Base-by-base conservation (phyloP, 2,329 filamentous ascomycete genomes). In the Curvularia lunata region DNA sequence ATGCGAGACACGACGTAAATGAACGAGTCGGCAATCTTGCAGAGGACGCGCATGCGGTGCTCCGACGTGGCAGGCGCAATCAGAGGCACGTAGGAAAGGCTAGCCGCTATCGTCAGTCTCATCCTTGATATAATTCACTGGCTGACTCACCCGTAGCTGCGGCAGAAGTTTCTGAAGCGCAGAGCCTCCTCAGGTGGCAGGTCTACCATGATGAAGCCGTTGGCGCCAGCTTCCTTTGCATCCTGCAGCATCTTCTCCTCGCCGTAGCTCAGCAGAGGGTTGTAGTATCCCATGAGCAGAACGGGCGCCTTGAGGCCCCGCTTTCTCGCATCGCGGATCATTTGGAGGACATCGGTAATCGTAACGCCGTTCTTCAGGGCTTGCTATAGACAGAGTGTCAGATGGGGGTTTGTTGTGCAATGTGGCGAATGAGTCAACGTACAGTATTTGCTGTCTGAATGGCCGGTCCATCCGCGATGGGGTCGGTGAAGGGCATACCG, bases 281-380 rank as follows among this genome's bases (percentile, higher is more conserved):
- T 99, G 81, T 97, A 99, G 85, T 99, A 99, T 71, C 95, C 95
- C 95, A 99, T 99, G 65, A 99, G 85, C 73, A 99, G 81, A 41
- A 99, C 86, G 0, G 95, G 95, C 0, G 89, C 87, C 70, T 85
- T 88, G 54, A 98, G 82, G 41, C 95, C 95, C 61, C 84, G 85
- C 67, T 85, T 84, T 70, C 95, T 85, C 46, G 94, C 92, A 62
- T 90, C 86, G 68, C 89, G 88, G 60, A 97, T 89, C 84, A 97
- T 94, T 71, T 90, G 84, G 40, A 99, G 84, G 16, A 91, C 91
- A 51, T 85, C 87, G 65, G 85, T 83, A 62, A 96, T 90, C 10
- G 89, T 96, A 63, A 98, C 91, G 59, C 92, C 92, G 82, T 99
- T 94, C 69, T 88, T 81, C 45, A 99, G 87, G 38, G 95, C 93